Evolutionary conservation across 176 grass and related monocot species (phyloP).

Genomic region (Pharus latifolius): DNA sequence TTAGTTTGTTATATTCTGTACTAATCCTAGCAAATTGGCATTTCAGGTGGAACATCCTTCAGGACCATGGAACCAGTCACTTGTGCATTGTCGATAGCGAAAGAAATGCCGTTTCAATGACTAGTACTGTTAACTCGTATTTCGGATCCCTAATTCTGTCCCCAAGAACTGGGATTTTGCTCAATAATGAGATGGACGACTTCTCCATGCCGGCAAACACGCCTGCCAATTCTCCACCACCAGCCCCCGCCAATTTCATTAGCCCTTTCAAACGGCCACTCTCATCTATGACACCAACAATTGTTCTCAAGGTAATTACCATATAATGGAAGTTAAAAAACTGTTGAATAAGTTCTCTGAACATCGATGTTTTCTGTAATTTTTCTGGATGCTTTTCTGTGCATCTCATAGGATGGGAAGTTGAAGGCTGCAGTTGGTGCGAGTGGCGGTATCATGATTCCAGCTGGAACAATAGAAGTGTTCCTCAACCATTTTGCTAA

Average conservation of each 20-base stretch:
- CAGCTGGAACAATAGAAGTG: conserved; percentile 54
- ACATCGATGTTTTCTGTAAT: not conserved
- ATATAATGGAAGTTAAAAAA: not conserved
- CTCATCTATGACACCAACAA: conserved; percentile 76
- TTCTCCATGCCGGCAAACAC: conserved; percentile 66
- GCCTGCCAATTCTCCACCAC: conserved; percentile 31
- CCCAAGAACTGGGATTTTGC: conserved; percentile 60
- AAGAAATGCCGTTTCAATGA: conserved; percentile 84
- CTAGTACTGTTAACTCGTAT: conserved; percentile 66
- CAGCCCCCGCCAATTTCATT: conserved; percentile 69
- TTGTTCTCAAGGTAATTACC: conserved; percentile 52
- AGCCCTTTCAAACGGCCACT: conserved; percentile 73
- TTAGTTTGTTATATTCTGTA: not conserved
- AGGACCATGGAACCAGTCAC: conserved; percentile 90
- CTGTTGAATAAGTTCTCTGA: not conserved
- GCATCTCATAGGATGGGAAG: conserved; percentile 42
- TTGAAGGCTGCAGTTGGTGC: conserved; percentile 61
- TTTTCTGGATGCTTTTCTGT: not conserved
- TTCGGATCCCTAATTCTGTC: conserved; percentile 81
- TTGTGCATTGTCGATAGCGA: conserved; percentile 59
- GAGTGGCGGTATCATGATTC: conserved; percentile 77
- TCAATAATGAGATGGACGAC: conserved; percentile 99
- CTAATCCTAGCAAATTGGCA: not conserved
- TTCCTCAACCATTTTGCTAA: conserved; percentile 78
- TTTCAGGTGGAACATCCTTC: conserved; percentile 79